Evolutionary conservation across 2,329 filamentous ascomycete species (phyloP).

Genomic region (Keithomyces neogunnii): DNA sequence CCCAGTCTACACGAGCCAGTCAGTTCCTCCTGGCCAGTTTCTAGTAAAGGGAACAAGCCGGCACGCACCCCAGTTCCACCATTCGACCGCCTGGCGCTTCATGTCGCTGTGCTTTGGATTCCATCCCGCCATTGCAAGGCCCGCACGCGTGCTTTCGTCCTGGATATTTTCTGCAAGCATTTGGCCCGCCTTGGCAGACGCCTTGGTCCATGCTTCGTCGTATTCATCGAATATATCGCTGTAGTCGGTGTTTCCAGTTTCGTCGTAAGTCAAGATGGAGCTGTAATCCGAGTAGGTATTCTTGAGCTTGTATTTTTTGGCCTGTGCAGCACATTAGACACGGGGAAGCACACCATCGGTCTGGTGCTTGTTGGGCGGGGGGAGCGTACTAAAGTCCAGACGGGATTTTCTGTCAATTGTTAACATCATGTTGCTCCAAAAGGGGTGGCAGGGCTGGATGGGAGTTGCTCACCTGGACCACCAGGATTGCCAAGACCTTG

Average conservation of each 20-base stretch:
- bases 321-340: constrained; percentile 13
- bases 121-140: constrained; percentile 53
- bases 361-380: not conserved
- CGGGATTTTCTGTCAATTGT: constrained; percentile 42
- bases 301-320: constrained; percentile 47
- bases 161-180: constrained; percentile 52
- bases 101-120: constrained; percentile 45
- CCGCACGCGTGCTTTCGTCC: constrained; percentile 51
- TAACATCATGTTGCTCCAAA: not conserved
- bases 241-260: constrained; percentile 45
- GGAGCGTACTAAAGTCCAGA: constrained; percentile 43
- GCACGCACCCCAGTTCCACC: constrained; percentile 35
- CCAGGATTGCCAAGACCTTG: constrained; percentile 15
- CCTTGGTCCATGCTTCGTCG: constrained; percentile 33
- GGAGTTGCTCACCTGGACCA: constrained; percentile 13
- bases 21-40: not conserved
- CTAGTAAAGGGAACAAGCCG: not conserved
- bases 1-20: constrained; percentile 34
- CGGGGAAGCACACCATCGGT: not conserved
- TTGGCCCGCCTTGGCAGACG: constrained; percentile 44
- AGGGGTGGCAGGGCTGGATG: not conserved
- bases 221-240: constrained; percentile 39
- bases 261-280: constrained; percentile 51
- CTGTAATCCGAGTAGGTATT: constrained; percentile 51
- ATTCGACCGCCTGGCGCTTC: constrained; percentile 52